Base-by-base conservation (phyloP, 768 basidiomycete genomes). In the Lyophyllum shimeji region DNA sequence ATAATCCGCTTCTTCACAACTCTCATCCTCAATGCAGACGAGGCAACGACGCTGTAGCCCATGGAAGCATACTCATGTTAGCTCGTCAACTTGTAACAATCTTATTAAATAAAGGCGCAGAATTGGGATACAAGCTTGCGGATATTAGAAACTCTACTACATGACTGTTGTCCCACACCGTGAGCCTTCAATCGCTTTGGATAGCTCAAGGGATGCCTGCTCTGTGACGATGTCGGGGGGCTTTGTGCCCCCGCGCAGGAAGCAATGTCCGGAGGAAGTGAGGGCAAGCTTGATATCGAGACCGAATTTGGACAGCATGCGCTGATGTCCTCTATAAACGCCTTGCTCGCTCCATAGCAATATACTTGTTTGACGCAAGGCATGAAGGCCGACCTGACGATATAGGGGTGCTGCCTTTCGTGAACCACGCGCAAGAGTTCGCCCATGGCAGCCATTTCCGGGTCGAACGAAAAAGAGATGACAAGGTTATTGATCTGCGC, bases 11-110 rank as follows among this genome's bases (percentile, higher is more conserved):
- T 90, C 71, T 89, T 82, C 65, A 73, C 79, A 1, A 78, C 77
- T 2, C 71, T 90, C 33, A 82, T 90, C 18, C 71, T 91, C 40
- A 91, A 90, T 59, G 77, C 75, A 0, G 88, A 90, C 53, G 87
- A 90, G 64, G 72, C 79, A 3, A 69, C 55, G 13, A 55, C 60
- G 17, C 3, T 60, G 39, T 60, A 56, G 53, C 17, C 20, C 21
- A n/a, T n/a, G n/a, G n/a, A n/a, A n/a, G n/a, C n/a, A n/a, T n/a
- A n/a, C n/a, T n/a, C n/a, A n/a, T n/a, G n/a, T n/a, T n/a, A n/a
- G n/a, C n/a, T n/a, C n/a, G n/a, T n/a, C n/a, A n/a, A n/a, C 27
- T n/a, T 40, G 15, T 5, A 40, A 40, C 9, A 9, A 5, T 40
- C 18, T 40, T 18, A 18, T 18, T 40, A 40, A 5, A 40, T 40